Base-by-base conservation (phyloP, 805 yeast genomes). In the Hanseniaspora taiwanica region DNA sequence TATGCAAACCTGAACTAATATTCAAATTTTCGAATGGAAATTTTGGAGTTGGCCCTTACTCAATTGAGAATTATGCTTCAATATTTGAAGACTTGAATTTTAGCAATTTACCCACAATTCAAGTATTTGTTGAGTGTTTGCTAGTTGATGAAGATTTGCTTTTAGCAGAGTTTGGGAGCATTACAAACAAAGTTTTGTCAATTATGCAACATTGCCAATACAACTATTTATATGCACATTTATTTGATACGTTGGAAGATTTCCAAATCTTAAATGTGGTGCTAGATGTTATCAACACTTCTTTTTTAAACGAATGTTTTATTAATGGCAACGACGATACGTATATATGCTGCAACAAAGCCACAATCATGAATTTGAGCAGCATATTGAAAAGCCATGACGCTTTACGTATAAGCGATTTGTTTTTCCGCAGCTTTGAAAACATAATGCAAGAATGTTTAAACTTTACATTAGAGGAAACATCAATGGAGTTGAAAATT, bases 51-150 rank as follows among this genome's bases (percentile, higher is more conserved):
- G 24, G 18, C 13, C 18, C 39, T 27, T 9, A 16, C 8, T 19
- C 38, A 52, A n/a, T 16, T 55, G 4, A 42, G 47, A 37, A 37
- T 3, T 34, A 40, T 3, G 23, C 42, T 7, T 49, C 45, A 3
- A 27, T 46, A 18, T 54, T 45, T 36, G 33, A 39, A 8, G 41
- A 40, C 20, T 45, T 56, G 35, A 56, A 57, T 39, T 58, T 58
- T 40, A 46, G 56, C 7, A 58, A 56, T 40, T 32, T 55, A 18
- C 55, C 51, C 1, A 48, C 45, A 29, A 51, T 59, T 2, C 44
- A 46, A 18, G 53, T 41, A 34, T 45, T 42, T 27, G 32, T 49
- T 23, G 41, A 45, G 10, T 33, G 29, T 38, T 21, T 34, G 17
- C 21, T 43, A n/a, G 21, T 21, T 19, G 23, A 16, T 7, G 29